These are phyloP conservation scores for Tolypocladium tropicale DNA, from an alignment of 2,329 filamentous ascomycete genomes.

Conservation along the genomic window DNA sequence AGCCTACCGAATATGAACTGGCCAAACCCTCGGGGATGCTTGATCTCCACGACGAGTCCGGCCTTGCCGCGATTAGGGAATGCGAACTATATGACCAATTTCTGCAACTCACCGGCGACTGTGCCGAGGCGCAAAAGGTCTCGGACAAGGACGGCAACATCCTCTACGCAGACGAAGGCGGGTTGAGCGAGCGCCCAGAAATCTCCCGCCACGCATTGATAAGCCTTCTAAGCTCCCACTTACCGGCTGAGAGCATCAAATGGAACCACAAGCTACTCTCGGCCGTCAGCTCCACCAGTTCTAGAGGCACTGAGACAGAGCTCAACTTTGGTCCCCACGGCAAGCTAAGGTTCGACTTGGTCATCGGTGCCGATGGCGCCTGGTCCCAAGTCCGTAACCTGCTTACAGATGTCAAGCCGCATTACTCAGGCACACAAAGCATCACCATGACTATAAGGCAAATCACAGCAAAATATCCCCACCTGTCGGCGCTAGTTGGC, in stretches of 20 bases:
- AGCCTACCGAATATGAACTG: conserved; percentile 15
- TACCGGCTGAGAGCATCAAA: conserved; percentile 14
- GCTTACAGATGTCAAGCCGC: neutral
- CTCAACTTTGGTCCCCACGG: conserved; percentile 14
- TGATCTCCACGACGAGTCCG: conserved; percentile 35
- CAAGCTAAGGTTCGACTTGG: conserved; percentile 7
- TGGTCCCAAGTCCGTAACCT: neutral
- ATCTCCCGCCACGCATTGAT: conserved; percentile 25
- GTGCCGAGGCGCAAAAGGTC: conserved; percentile 7
- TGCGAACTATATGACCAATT: conserved; percentile 34
- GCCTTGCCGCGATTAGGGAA: conserved; percentile 31
- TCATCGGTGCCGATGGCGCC: conserved; percentile 10
- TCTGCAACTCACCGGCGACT: conserved; percentile 20
- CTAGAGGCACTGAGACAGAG: neutral
- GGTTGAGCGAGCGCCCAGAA: conserved; percentile 19
- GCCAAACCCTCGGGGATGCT: conserved; percentile 28
- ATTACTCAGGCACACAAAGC: neutral
- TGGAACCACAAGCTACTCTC: conserved; percentile 11
- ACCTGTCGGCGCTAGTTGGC: neutral
- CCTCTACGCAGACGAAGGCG: conserved; percentile 8
- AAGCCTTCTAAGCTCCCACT: conserved; percentile 18
- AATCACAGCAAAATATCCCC: neutral
- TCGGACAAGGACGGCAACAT: conserved; percentile 17
- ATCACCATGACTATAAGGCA: neutral
- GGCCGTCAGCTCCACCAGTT: neutral